Conservation (phyloP, 345 rosid genomes). For the Geranium brycei region DNA sequence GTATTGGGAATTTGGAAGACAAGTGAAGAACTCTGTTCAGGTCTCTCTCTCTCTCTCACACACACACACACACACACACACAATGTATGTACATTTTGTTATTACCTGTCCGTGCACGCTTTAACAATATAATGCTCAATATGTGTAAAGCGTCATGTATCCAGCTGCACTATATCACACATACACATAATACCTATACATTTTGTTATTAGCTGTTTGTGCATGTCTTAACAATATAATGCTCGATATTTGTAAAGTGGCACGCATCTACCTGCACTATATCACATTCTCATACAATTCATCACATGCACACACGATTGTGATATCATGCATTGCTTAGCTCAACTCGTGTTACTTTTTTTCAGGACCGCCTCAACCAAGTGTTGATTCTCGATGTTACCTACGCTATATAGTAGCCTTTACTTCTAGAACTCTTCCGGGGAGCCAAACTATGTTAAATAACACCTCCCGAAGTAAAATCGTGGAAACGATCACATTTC, state of each 20-base stretch:
- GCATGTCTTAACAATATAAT: no score
- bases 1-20: conserved; percentile 15
- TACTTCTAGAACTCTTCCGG: neutral
- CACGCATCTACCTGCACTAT: neutral
- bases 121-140: neutral
- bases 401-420: neutral
- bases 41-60: conserved; percentile 15
- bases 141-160: no score
- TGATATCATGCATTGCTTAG: neutral
- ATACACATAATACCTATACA: neutral
- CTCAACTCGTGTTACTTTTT: neutral
- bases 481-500: no score
- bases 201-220: neutral
- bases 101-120: neutral
- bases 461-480: no score
- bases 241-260: neutral
- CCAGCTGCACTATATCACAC: neutral
- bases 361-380: conserved; percentile 24
- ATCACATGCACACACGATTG: neutral
- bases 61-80: neutral
- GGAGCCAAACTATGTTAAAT: neutral
- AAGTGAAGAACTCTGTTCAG: conserved; percentile 23
- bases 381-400: conserved; percentile 16
- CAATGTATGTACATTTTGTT: neutral
- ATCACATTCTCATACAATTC: neutral